These are phyloP conservation scores for Trichosporon sp. DNA, from an alignment of 1,284 basidiomycete species.

Conservation along the genomic window DNA sequence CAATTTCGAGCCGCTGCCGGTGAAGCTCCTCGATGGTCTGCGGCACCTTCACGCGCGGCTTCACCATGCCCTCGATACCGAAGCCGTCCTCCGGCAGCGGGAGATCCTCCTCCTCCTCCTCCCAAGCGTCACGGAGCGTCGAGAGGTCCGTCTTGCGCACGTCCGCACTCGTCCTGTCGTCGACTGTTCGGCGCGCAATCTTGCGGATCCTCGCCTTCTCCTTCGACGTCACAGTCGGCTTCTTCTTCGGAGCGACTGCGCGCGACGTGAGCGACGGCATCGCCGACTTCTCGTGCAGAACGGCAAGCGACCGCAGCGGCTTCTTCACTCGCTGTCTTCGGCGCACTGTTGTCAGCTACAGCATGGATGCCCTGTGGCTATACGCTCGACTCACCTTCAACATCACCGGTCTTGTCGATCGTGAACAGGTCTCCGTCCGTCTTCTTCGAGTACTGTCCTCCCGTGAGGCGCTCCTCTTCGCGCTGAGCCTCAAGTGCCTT, in stretches of 20 bases:
- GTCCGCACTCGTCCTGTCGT: conserved; percentile 41
- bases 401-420: conserved; percentile 72
- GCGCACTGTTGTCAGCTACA: background rate
- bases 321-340: conserved; percentile 43
- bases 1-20: conserved; percentile 19
- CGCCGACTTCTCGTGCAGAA: conserved; percentile 75
- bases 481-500: conserved; percentile 65
- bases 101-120: background rate
- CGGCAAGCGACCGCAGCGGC: conserved; percentile 69
- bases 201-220: conserved; percentile 70
- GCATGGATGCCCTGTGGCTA: too few species aligned
- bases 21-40: conserved; percentile 32
- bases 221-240: conserved; percentile 50
- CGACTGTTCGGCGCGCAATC: conserved; percentile 65
- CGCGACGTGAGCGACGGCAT: conserved; percentile 70
- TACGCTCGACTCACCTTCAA: conserved; percentile 59
- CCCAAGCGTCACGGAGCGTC: conserved; percentile 22
- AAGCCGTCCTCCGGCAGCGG: conserved; percentile 27
- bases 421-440: conserved; percentile 64
- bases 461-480: conserved; percentile 68
- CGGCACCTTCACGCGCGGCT: conserved; percentile 35
- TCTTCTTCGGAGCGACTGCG: conserved; percentile 38
- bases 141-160: conserved; percentile 11
- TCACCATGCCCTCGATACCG: conserved; percentile 36
- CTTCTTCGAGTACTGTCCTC: conserved; percentile 51